A percentile compares a stretch with the other conserved stretches of the same genome.
Evolutionary conservation across 1,284 basidiomycete species (phyloP).

Genomic region (Irpex sp.): DNA sequence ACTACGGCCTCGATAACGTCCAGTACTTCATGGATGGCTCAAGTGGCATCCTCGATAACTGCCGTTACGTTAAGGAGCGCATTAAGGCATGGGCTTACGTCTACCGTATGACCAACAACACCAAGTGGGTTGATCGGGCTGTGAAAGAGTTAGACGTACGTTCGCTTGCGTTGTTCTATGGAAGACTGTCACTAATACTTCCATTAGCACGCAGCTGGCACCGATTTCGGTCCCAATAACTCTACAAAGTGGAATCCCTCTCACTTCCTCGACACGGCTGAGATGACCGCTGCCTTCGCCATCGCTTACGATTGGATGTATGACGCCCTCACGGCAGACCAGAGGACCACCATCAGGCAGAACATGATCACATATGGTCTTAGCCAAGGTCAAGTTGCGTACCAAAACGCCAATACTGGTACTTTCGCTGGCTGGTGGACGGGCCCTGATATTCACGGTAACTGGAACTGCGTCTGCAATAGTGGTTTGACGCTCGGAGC

Average conservation of each 20-base stretch:
- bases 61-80: constrained; percentile 86
- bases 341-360: constrained; percentile 68
- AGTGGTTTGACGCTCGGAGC: constrained; percentile 86
- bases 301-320: constrained; percentile 97
- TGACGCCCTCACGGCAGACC: constrained; percentile 75
- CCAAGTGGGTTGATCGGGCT: constrained; percentile 81
- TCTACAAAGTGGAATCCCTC: constrained; percentile 74
- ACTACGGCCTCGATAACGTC: constrained; percentile 59
- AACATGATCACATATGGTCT: constrained; percentile 84
- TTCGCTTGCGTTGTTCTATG: constrained; percentile 12
- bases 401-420: constrained; percentile 37
- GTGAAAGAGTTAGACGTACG: constrained; percentile 81
- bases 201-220: constrained; percentile 63
- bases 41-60: constrained; percentile 92
- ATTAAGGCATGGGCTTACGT: constrained; percentile 93
- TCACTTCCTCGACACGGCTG: constrained; percentile 95
- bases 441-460: constrained; percentile 56
- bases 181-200: background rate
- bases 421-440: constrained; percentile 58
- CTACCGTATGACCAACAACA: constrained; percentile 89
- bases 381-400: constrained; percentile 53
- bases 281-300: constrained; percentile 83
- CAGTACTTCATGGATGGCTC: constrained; percentile 77
- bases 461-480: constrained; percentile 99
- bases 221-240: constrained; percentile 61